These are phyloP conservation scores for Conticribra guillardii DNA, from an alignment of 108 stramenopile species.

Conservation along the genomic window DNA sequence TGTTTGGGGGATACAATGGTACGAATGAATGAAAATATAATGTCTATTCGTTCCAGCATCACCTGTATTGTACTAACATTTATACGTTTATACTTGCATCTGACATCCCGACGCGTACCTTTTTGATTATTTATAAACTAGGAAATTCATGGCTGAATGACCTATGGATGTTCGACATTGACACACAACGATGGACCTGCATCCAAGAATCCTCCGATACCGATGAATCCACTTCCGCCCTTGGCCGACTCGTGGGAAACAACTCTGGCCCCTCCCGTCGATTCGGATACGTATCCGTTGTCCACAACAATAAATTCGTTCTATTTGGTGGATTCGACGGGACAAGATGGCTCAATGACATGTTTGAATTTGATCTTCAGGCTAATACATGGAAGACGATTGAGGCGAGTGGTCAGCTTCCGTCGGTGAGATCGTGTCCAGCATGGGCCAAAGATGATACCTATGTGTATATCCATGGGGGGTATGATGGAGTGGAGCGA, in stretches of 20 bases:
- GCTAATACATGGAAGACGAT: constrained; percentile 80
- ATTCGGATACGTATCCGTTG: constrained; percentile 92
- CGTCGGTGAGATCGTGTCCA: constrained; percentile 84
- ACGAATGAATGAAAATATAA: too few species aligned
- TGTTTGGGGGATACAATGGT: constrained; percentile 94
- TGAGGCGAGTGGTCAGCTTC: constrained; percentile 52
- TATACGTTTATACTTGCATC: too few species aligned
- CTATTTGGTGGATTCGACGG: constrained; percentile 95
- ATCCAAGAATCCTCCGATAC: constrained; percentile 72
- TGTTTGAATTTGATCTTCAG: constrained; percentile 81
- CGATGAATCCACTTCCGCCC: constrained; percentile 6
- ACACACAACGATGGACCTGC: constrained; percentile 73
- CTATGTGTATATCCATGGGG: constrained; percentile 92
- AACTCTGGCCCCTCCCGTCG: constrained; percentile 68
- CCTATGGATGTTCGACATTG: constrained; percentile 90
- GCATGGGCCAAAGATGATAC: constrained; percentile 89
- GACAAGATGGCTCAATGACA: constrained; percentile 83
- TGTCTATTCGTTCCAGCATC: too few species aligned
- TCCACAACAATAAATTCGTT: constrained; percentile 87
- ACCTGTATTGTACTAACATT: too few species aligned
- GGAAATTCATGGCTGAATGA: constrained; percentile 86
- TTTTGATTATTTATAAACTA: not conserved
- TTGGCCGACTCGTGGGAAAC: not conserved
- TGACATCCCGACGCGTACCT: too few species aligned
- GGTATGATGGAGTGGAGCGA: constrained; percentile 92